phyloP scores from a whole-genome alignment of 148 eudicot genomes.

The Heliamphora exappendiculata region DNA sequence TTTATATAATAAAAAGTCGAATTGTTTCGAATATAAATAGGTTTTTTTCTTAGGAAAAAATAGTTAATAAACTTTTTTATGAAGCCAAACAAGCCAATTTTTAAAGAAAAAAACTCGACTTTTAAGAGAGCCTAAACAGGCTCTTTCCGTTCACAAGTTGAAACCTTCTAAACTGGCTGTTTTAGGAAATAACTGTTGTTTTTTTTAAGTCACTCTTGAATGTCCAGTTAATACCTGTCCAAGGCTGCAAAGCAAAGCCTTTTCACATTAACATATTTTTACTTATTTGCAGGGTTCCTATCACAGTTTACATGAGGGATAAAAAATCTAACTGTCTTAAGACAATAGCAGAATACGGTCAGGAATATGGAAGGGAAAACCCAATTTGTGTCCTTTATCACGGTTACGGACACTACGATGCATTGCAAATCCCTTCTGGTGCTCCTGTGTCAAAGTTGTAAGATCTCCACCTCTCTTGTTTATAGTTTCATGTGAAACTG shows the following conservation, averaged over 20 bases:
- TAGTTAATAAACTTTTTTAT: too few relatives aligned
- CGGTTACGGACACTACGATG: conserved; percentile 85
- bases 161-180: neutral
- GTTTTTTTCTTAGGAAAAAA: too few relatives aligned
- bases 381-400: conserved; percentile 67
- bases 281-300: conserved; percentile 58
- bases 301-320: conserved; percentile 70
- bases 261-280: neutral
- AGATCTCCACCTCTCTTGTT: neutral
- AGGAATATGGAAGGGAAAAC: conserved; percentile 58
- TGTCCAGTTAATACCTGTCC: neutral
- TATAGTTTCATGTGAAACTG: neutral
- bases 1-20: too few relatives aligned
- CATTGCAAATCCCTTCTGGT: conserved; percentile 29
- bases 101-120: too few relatives aligned
- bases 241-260: neutral
- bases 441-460: conserved; percentile 15
- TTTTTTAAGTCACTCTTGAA: neutral
- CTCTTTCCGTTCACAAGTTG: neutral
- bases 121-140: too few relatives aligned
- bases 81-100: too few relatives aligned
- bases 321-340: conserved; percentile 39
- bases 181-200: neutral
- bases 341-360: conserved; percentile 79
- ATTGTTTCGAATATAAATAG: too few relatives aligned